Evolutionary conservation across 176 grass and related monocot species (phyloP).

Genomic region (Musa acuminata): DNA sequence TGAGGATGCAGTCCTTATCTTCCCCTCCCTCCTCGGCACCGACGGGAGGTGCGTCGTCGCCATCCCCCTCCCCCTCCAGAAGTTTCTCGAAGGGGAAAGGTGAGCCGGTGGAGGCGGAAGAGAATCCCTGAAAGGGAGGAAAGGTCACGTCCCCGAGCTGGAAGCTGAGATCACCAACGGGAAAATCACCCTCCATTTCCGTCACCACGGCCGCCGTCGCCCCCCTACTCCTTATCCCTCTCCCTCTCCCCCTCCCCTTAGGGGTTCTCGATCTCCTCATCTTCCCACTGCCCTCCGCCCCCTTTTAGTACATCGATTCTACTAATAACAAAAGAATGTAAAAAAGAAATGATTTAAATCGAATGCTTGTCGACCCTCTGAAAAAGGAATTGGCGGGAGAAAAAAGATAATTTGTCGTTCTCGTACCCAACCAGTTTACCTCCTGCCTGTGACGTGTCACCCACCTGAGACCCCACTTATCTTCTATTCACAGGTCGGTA

Average conservation of each 20-base stretch:
- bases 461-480: no score
- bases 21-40: constrained; percentile 44
- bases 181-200: constrained; percentile 25
- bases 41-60: background rate
- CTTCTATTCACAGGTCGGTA: no score
- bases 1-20: constrained; percentile 80
- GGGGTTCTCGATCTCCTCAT: constrained; percentile 47
- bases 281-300: constrained; percentile 2
- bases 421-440: no score
- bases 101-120: background rate
- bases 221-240: background rate
- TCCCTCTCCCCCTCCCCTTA: background rate
- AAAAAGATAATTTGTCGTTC: background rate
- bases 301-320: background rate
- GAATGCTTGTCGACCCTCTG: background rate
- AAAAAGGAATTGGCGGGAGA: background rate
- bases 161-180: constrained; percentile 42
- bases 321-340: background rate
- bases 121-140: constrained; percentile 22
- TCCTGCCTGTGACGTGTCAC: no score
- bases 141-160: constrained; percentile 59
- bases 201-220: background rate
- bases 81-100: constrained; percentile 45
- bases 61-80: constrained; percentile 25
- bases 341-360: constrained; percentile 1